A percentile compares a stretch with the other conserved stretches of the same genome.
These are phyloP conservation scores for Verticillium alfalfae DNA, from an alignment of 2,329 filamentous ascomycete species.

Conservation along the genomic window DNA sequence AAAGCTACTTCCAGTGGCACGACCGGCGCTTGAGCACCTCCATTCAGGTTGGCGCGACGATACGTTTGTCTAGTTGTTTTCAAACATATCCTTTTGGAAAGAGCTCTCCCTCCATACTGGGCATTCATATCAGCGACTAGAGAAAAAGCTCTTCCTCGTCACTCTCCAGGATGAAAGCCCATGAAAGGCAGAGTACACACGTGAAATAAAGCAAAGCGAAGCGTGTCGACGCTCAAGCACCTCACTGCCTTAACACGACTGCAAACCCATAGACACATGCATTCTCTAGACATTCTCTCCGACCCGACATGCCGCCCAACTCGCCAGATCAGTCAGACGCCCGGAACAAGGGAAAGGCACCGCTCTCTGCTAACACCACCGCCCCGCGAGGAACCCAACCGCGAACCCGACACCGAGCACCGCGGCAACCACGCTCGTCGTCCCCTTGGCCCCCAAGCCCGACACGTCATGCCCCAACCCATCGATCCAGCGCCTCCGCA, in stretches of 20 bases:
- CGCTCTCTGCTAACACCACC: neutral
- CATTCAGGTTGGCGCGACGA: too few relatives aligned
- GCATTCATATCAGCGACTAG: too few relatives aligned
- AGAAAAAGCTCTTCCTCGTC: too few relatives aligned
- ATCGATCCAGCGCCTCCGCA: conserved; percentile 24
- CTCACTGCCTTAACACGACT: neutral
- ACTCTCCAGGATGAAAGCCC: too few relatives aligned
- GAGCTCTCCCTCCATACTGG: too few relatives aligned
- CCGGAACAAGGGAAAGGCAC: neutral
- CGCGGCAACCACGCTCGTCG: conserved; percentile 14
- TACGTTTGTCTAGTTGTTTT: too few relatives aligned
- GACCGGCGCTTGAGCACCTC: too few relatives aligned
- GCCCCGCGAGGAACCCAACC: conserved; percentile 12
- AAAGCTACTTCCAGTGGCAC: too few relatives aligned
- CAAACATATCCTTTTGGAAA: too few relatives aligned
- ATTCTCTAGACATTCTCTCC: neutral
- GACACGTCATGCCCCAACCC: conserved; percentile 12
- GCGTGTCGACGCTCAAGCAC: neutral
- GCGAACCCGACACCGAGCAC: conserved; percentile 41
- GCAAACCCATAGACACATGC: neutral
- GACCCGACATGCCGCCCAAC: neutral
- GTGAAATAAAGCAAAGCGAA: too few relatives aligned
- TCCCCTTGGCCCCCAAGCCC: conserved; percentile 6
- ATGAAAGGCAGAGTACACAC: too few relatives aligned
- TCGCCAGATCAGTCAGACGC: neutral